These are phyloP conservation scores for Aspergillus amoenus DNA, from an alignment of 2,329 filamentous ascomycete species.

Conservation along the genomic window DNA sequence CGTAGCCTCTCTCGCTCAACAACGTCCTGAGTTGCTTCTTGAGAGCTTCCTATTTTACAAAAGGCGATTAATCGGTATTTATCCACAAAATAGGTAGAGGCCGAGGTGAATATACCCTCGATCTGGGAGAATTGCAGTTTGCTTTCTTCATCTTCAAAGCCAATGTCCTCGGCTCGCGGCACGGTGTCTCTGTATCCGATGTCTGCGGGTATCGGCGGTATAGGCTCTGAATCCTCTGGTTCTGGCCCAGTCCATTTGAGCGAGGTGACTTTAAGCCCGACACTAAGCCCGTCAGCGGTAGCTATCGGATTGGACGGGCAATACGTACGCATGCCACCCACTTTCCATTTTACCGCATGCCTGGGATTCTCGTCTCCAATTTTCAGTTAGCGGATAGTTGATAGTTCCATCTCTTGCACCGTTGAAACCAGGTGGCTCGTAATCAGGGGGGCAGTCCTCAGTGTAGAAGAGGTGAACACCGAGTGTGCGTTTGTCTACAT, in stretches of 20 bases:
- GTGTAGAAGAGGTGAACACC: slow-evolving; percentile 48
- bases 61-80: not conserved
- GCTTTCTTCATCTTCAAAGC: slow-evolving; percentile 17
- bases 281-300: slow-evolving; percentile 24
- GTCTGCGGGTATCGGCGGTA: slow-evolving; percentile 27
- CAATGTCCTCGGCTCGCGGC: slow-evolving; percentile 27
- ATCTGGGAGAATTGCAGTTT: not conserved
- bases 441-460: slow-evolving; percentile 38
- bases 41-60: slow-evolving; percentile 10
- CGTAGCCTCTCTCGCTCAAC: slow-evolving; percentile 28
- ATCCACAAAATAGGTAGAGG: not conserved
- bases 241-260: slow-evolving; percentile 31
- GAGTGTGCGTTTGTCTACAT: slow-evolving; percentile 39
- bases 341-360: slow-evolving; percentile 35
- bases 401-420: slow-evolving; percentile 28
- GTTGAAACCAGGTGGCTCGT: slow-evolving; percentile 45
- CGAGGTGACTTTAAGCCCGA: slow-evolving; percentile 35
- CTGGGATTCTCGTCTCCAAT: slow-evolving; percentile 39
- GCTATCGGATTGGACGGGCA: not conserved
- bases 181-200: slow-evolving; percentile 30
- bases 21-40: slow-evolving; percentile 29
- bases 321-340: slow-evolving; percentile 40
- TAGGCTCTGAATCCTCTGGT: slow-evolving; percentile 21
- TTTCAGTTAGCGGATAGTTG: slow-evolving; percentile 37
- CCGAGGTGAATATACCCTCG: not conserved